phyloP scores from a whole-genome alignment of 2,329 filamentous ascomycete genomes.

The Colletotrichum orchidophilum region DNA sequence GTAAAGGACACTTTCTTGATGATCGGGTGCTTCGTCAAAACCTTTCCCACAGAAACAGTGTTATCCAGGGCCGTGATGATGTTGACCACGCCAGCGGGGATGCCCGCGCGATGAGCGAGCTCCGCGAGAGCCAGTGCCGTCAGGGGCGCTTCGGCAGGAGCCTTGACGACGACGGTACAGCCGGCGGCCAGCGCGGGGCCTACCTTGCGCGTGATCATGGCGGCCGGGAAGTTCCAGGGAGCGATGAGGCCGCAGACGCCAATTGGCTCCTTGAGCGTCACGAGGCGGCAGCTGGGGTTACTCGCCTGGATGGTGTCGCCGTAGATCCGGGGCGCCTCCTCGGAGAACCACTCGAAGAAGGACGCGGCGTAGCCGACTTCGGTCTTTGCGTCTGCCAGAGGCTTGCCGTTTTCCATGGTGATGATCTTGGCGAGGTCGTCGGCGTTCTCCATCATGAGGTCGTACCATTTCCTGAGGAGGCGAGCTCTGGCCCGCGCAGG shows the following conservation, averaged over 20 bases:
- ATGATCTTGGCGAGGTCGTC: slow-evolving; percentile 75
- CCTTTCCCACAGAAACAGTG: slow-evolving; percentile 60
- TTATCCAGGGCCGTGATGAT: slow-evolving; percentile 70
- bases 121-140: slow-evolving; percentile 72
- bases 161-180: slow-evolving; percentile 72
- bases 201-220: slow-evolving; percentile 71
- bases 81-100: slow-evolving; percentile 82
- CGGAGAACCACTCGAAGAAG: slow-evolving; percentile 73
- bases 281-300: slow-evolving; percentile 64
- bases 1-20: slow-evolving; percentile 87
- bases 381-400: slow-evolving; percentile 66
- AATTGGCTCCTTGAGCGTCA: slow-evolving; percentile 76
- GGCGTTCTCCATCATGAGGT: slow-evolving; percentile 71
- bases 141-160: slow-evolving; percentile 74
- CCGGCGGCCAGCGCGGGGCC: slow-evolving; percentile 76
- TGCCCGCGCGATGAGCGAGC: slow-evolving; percentile 78
- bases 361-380: slow-evolving; percentile 67
- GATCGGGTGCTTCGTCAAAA: slow-evolving; percentile 72
- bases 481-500: slow-evolving; percentile 68
- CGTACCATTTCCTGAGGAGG: slow-evolving; percentile 72
- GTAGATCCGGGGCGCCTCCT: slow-evolving; percentile 68
- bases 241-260: slow-evolving; percentile 81
- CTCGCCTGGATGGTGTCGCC: slow-evolving; percentile 69
- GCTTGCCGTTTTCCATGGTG: slow-evolving; percentile 78
- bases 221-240: slow-evolving; percentile 76